Evolutionary conservation across 1,284 basidiomycete species (phyloP).

Genomic region (Microbotryum scabiosae): DNA sequence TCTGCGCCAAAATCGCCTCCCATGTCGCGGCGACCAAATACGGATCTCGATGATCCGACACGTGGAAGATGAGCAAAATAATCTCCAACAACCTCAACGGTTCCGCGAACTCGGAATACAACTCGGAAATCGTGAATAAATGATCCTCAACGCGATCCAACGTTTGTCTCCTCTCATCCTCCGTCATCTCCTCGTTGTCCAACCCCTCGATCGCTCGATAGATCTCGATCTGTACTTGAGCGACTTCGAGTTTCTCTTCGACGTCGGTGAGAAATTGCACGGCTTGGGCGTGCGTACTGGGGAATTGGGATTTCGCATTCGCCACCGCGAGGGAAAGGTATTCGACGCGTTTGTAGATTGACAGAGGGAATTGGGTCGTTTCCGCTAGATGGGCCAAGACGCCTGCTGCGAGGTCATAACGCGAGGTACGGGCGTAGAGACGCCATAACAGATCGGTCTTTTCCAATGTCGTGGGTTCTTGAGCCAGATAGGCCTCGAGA

Average conservation of each 20-base stretch:
- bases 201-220: conserved; percentile 42
- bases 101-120: conserved; percentile 81
- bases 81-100: conserved; percentile 75
- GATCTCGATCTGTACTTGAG: conserved; percentile 88
- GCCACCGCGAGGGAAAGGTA: conserved; percentile 88
- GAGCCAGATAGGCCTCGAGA: conserved; percentile 76
- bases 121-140: conserved; percentile 47
- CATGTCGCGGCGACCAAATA: conserved; percentile 74
- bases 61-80: conserved; percentile 84
- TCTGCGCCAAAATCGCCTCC: conserved; percentile 73
- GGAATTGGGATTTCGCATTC: conserved; percentile 82
- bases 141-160: conserved; percentile 50
- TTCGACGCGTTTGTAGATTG: conserved; percentile 66
- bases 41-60: conserved; percentile 84
- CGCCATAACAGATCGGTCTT: conserved; percentile 93
- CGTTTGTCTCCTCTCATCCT: conserved; percentile 52
- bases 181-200: conserved; percentile 36
- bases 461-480: conserved; percentile 68
- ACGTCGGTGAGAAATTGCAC: conserved; percentile 86
- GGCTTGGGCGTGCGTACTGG: conserved; percentile 58
- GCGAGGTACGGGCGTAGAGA: conserved; percentile 85
- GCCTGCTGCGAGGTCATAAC: conserved; percentile 74
- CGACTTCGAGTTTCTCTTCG: conserved; percentile 94
- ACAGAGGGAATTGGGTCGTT: conserved; percentile 50
- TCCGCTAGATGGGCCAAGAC: conserved; percentile 80